Percentiles rank a stretch among this genome's conserved stretches.
Conservation (phyloP, 139 green algal genomes). For the Tetradesmus obliquus region DNA sequence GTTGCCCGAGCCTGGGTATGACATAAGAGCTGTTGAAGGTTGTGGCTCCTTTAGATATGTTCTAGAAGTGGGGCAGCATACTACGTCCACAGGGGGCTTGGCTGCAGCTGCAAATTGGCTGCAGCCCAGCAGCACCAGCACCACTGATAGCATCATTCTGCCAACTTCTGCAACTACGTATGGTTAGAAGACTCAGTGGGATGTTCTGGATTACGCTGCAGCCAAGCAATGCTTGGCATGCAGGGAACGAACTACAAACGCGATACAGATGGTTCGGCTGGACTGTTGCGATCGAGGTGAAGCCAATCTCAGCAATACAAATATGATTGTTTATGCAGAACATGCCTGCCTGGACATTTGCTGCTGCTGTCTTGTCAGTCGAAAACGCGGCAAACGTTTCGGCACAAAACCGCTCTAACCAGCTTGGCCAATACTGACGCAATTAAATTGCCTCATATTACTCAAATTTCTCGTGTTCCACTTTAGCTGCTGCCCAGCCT, state of each 20-base stretch:
- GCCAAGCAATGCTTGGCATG: neutral
- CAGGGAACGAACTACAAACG: neutral
- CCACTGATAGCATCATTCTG: neutral
- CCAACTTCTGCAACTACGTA: neutral
- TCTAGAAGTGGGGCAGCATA: neutral
- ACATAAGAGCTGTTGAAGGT: neutral
- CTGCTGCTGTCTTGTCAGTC: neutral
- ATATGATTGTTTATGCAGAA: neutral
- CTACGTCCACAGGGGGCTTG: neutral
- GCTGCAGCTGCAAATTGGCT: neutral
- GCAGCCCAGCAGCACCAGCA: neutral
- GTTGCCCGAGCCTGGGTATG: constrained; percentile 27
- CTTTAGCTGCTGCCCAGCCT: too few relatives aligned
- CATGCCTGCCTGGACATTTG: neutral
- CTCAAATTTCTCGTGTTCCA: too few relatives aligned
- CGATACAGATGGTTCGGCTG: neutral
- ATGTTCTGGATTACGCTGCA: neutral
- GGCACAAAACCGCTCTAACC: neutral
- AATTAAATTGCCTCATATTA: too few relatives aligned
- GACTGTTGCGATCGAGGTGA: neutral
- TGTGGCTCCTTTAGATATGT: neutral
- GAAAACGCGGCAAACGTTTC: constrained; percentile 3
- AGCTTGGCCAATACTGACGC: too few relatives aligned
- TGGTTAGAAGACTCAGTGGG: neutral
- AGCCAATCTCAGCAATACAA: neutral